A percentile compares a stretch with the other conserved stretches of the same genome.
These are phyloP conservation scores for Emydomyces testavorans DNA, from an alignment of 2,329 filamentous ascomycete species.

Conservation along the genomic window DNA sequence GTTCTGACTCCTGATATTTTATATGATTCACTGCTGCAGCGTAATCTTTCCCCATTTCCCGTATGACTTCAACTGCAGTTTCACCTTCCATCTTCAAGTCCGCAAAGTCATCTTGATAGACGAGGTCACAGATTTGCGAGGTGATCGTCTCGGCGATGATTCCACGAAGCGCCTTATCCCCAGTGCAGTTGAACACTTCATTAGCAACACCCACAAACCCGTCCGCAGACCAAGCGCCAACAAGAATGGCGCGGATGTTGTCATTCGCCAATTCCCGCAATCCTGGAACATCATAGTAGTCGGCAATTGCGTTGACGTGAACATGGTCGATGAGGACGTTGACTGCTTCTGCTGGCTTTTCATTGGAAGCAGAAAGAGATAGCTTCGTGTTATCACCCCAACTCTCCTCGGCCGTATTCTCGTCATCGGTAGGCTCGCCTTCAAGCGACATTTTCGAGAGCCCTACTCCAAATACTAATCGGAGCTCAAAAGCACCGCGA, in stretches of 20 bases:
- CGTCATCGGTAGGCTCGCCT: not conserved
- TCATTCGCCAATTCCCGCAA: slow-evolving; percentile 9
- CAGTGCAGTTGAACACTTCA: not conserved
- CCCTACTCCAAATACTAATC: no score
- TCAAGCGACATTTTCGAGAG: no score
- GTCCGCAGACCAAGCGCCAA: not conserved
- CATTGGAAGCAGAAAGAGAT: not conserved
- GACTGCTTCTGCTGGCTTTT: not conserved
- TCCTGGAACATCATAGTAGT: slow-evolving; percentile 13
- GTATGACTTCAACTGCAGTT: not conserved
- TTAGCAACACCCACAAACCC: slow-evolving; percentile 1
- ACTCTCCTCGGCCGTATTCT: not conserved
- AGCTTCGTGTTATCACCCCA: not conserved
- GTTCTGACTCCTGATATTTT: no score
- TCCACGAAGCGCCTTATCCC: slow-evolving; percentile 6
- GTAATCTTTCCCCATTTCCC: not conserved
- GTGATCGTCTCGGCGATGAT: not conserved
- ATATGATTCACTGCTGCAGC: slow-evolving; percentile 6
- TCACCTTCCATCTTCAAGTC: not conserved
- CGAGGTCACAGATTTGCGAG: slow-evolving; percentile 1
- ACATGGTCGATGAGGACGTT: not conserved
- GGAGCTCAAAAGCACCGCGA: no score
- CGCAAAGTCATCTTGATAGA: not conserved
- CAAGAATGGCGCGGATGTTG: slow-evolving; percentile 6
- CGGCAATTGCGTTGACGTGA: slow-evolving; percentile 13